phyloP scores from a whole-genome alignment of 140 eudicot genomes.

The Bidens hawaiensis region DNA sequence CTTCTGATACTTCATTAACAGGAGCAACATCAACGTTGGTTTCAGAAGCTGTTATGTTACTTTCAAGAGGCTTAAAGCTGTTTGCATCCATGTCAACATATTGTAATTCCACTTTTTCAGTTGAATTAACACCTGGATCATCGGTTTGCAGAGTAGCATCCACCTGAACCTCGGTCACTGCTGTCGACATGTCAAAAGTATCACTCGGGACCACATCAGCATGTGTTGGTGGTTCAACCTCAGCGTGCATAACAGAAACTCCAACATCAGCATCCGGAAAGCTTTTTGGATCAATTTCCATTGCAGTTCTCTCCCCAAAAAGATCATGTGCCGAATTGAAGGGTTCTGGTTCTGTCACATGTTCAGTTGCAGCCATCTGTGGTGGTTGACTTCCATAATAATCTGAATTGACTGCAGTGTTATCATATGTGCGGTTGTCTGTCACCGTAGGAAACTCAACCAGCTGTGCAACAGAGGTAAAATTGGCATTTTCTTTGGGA shows the following conservation, averaged over 20 bases:
- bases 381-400: constrained; percentile 19
- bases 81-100: constrained; percentile 13
- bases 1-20: constrained; percentile 9
- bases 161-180: constrained; percentile 14
- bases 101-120: constrained; percentile 18
- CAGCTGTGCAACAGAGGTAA: too few species aligned
- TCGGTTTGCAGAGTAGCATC: constrained; percentile 20
- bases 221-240: constrained; percentile 21
- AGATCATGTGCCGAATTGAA: constrained; percentile 21
- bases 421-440: constrained; percentile 28
- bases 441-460: constrained; percentile 26
- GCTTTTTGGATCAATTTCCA: constrained; percentile 35
- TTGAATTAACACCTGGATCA: constrained; percentile 19
- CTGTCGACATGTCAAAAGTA: constrained; percentile 28
- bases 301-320: constrained; percentile 29
- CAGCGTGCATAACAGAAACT: constrained; percentile 19
- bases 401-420: constrained; percentile 12
- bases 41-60: background rate
- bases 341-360: constrained; percentile 17
- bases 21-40: constrained; percentile 8
- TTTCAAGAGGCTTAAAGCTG: background rate
- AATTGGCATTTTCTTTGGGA: too few species aligned
- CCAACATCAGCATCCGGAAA: constrained; percentile 25
- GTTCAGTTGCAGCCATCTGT: constrained; percentile 18
- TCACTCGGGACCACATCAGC: constrained; percentile 24